Base-by-base conservation (phyloP, 345 rosid genomes). In the Streptanthus diversifolius region DNA sequence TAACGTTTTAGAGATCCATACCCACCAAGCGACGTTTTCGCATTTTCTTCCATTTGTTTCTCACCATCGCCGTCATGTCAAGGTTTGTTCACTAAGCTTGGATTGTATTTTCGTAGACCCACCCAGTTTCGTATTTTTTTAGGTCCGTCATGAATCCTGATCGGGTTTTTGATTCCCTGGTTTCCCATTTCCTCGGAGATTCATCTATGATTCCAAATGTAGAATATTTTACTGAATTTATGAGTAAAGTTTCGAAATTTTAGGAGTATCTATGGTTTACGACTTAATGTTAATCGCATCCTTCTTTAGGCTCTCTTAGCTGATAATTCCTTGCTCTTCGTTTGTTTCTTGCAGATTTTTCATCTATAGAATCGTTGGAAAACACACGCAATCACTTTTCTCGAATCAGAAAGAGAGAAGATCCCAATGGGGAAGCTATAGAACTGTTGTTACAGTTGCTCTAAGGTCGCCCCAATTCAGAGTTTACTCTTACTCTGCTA, bases 1-100 rank as follows among this genome's bases (percentile, higher is more conserved):
- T 7, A 36, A 70, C 71, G 72, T 47, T 58, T 56, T 77, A 77
- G 37, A 77, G 68, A 70, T 70, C 76, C 61, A 47, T 30, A 48
- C 39, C 29, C 60, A 44, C 21, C 45, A 21, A 61, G 5, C 59
- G 8, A 4, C 54, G 61, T 63, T 64, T 70, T 30, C 67, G 18
- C 75, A 14, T 63, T 63, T 45, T 45, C 64, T 25, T 11, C 0
- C 68, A 37, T n/a, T 58, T n/a, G 30, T 59, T 59, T 49, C 74
- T 51, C 79, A 8, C 27, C 69, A 4, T 68, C 69, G 6, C 24
- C 71, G 72, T 32, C 66, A 77, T 77, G 80, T 77, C 80, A 37
- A 71, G 80, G 80, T 77, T 63, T 64, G 67, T 77, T 65, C 15
- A 5, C 52, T 39, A 32, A 39, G 1, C 51, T 9, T 0, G 12